Conservation (phyloP, 208 protist species). For the Trypanosoma scelopori region DNA sequence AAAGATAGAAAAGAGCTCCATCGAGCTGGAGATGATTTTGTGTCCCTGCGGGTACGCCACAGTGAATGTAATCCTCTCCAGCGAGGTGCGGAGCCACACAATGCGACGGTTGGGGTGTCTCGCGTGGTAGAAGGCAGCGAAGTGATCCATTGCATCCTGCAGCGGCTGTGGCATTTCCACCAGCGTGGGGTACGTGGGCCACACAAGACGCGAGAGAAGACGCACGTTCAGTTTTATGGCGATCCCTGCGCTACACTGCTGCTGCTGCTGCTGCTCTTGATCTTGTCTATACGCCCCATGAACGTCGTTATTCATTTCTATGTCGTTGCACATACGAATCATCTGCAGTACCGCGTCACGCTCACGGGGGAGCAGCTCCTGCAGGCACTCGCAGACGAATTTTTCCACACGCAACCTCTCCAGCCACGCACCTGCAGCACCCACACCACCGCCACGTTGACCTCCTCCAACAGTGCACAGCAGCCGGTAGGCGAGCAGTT, state of each 20-base stretch:
- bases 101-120: slow-evolving; percentile 13
- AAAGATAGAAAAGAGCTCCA: slow-evolving; percentile 21
- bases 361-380: slow-evolving; percentile 12
- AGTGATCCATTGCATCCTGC: slow-evolving; percentile 5
- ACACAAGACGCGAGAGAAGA: slow-evolving; percentile 17
- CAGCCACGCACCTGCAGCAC: background rate
- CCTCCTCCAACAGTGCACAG: slow-evolving; percentile 27
- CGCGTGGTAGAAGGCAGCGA: slow-evolving; percentile 4
- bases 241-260: background rate
- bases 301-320: background rate
- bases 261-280: background rate
- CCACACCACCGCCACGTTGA: background rate
- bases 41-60: slow-evolving; percentile 15
- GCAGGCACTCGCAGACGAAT: slow-evolving; percentile 35
- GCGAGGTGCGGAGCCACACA: slow-evolving; percentile 19
- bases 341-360: slow-evolving; percentile 32
- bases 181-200: slow-evolving; percentile 18
- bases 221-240: background rate
- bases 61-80: slow-evolving; percentile 20
- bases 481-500: slow-evolving; percentile 37
- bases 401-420: slow-evolving; percentile 31
- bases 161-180: background rate
- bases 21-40: slow-evolving; percentile 10
- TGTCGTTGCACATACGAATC: slow-evolving; percentile 26
- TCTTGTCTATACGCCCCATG: slow-evolving; percentile 6